phyloP scores from a whole-genome alignment of 2,329 filamentous ascomycete species.

The Aspergillus sclerotialis region DNA sequence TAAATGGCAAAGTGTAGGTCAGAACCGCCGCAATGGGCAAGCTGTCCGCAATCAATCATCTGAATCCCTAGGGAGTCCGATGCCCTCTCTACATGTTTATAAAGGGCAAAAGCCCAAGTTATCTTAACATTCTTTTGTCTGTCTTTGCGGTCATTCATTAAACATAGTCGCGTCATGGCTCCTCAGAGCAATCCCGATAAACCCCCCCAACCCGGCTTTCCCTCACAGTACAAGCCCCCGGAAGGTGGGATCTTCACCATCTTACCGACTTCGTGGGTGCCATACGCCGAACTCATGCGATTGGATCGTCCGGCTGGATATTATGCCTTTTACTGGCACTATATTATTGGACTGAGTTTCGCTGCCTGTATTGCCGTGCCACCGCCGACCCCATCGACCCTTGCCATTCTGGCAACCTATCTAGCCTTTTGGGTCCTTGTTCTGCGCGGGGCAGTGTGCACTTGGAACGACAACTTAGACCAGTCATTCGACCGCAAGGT shows the following conservation, averaged over 20 bases:
- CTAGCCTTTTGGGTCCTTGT: constrained; percentile 44
- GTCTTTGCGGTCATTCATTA: too few relatives aligned
- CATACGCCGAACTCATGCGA: constrained; percentile 16
- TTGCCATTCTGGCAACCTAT: constrained; percentile 32
- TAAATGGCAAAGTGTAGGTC: too few relatives aligned
- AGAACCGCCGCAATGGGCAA: too few relatives aligned
- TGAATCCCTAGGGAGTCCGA: too few relatives aligned
- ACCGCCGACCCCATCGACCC: constrained; percentile 25
- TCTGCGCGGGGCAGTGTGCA: constrained; percentile 46
- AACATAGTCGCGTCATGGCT: too few relatives aligned
- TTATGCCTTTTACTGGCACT: constrained; percentile 47
- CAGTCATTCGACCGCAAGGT: constrained; percentile 48
- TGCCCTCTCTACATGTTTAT: too few relatives aligned
- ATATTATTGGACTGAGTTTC: constrained; percentile 52
- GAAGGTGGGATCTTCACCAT: constrained; percentile 39
- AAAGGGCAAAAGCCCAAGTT: too few relatives aligned
- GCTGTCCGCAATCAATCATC: too few relatives aligned
- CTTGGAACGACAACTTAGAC: constrained; percentile 53
- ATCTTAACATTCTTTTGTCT: too few relatives aligned
- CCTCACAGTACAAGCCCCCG: constrained; percentile 39
- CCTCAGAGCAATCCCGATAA: too few relatives aligned
- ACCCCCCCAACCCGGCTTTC: too few relatives aligned
- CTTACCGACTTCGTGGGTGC: constrained; percentile 44
- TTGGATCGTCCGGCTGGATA: constrained; percentile 47
- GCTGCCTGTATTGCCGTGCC: constrained; percentile 31